Base-by-base conservation (phyloP, 768 basidiomycete genomes). In the Amanita jacksonii region DNA sequence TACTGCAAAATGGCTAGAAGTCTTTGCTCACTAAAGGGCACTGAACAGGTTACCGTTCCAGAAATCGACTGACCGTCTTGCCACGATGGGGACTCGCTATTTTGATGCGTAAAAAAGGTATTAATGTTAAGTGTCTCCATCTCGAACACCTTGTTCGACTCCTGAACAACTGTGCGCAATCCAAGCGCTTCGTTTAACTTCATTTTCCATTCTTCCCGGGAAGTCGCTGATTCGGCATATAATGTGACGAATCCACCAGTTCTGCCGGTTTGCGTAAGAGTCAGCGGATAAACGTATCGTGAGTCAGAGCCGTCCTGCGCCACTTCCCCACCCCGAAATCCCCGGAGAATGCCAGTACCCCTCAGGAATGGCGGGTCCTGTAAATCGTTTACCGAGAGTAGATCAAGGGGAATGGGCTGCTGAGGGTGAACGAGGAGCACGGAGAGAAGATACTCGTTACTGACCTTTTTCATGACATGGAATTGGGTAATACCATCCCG, bases 111-210 rank as follows among this genome's bases (percentile, higher is more conserved):
- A 37, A 84, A 62, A 70, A 96, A 96, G 0, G 89, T 92, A 54
- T 93, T 89, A 15, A 77, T 70, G 57, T 90, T 93, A 43, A 96
- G 69, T 2, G 86, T 87, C 56, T 89, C 87, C 46, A 92, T 75
- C 64, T 97, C 92, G 52, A 97, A 96, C 13, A 89, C 89, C 67
- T 90, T 91, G 62, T 90, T 92, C 19, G 85, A 85, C 57, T 97
- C 93, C 57, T 93, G 85, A 22, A 92, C 89, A 25, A 85, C 80
- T 54, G 76, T 81, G 35, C 93, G 77, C 45, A 94, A 57, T 7
- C 81, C 85, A 41, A 91, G 76, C 12, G 93, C 92, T 59, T 94
- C 87, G 47, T 90, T 79, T 3, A 98, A 64, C 60, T 89, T 92
- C 53, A 77, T 68, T 60, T 88, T 83, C 96, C 96, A 99, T 47